phyloP scores from a whole-genome alignment of 2,329 filamentous ascomycete genomes.

The Diplodia seriata region DNA sequence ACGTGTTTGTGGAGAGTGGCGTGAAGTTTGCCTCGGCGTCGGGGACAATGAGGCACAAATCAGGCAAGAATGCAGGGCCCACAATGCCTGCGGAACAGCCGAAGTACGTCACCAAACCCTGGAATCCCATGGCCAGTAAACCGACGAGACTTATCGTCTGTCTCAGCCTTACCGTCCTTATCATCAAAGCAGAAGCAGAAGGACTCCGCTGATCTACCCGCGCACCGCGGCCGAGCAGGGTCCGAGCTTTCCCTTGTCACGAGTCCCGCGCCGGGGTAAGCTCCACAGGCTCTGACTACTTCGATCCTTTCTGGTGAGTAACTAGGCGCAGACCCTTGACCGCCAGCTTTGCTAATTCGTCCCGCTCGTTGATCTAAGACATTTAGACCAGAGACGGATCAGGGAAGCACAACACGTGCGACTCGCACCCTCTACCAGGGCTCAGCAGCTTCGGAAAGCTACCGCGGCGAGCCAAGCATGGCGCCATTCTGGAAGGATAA shows the following conservation, averaged over 20 bases:
- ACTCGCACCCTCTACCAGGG: background rate
- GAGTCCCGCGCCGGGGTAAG: slow-evolving; percentile 23
- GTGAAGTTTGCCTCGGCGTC: background rate
- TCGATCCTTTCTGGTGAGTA: slow-evolving; percentile 15
- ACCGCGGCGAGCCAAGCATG: slow-evolving; percentile 14
- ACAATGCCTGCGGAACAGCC: background rate
- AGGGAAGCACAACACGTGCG: background rate
- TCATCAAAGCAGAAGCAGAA: background rate
- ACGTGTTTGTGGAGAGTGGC: background rate
- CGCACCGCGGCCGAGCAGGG: slow-evolving; percentile 7
- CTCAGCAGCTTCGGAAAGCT: background rate
- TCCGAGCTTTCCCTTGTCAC: slow-evolving; percentile 19
- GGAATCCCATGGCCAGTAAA: slow-evolving; percentile 8
- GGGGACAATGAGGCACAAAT: slow-evolving; percentile 14
- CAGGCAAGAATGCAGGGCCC: slow-evolving; percentile 16
- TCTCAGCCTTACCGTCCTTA: slow-evolving; percentile 13
- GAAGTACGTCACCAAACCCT: slow-evolving; percentile 16
- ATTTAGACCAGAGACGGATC: background rate
- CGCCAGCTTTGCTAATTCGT: background rate
- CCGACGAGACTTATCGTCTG: background rate
- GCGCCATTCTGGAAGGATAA: slow-evolving; percentile 28
- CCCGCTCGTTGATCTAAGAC: background rate
- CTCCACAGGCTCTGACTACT: background rate
- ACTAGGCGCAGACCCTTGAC: slow-evolving; percentile 9
- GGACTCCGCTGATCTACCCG: slow-evolving; percentile 22